Conservation (phyloP, 495 filamentous ascomycete species). For the Hypoxylon cercidicola region DNA sequence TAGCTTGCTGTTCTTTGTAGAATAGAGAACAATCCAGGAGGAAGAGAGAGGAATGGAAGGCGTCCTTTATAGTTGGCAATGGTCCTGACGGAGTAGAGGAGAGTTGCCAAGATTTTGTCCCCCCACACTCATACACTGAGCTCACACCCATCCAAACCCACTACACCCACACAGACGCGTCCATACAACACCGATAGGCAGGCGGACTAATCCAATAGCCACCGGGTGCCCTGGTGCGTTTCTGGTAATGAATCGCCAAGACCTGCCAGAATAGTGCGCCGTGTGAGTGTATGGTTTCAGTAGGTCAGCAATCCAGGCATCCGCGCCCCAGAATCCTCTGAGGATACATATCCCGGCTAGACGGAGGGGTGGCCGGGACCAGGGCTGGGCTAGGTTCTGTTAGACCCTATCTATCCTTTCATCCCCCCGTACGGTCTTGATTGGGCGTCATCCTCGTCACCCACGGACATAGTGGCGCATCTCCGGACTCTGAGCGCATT, state of each 20-base stretch:
- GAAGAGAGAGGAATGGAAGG: conserved; percentile 24
- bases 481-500: conserved; percentile 38
- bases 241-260: conserved; percentile 45
- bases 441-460: conserved; percentile 22
- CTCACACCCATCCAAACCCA: neutral
- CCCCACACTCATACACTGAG: conserved; percentile 25
- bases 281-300: conserved; percentile 27
- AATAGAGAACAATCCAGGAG: conserved; percentile 22
- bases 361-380: conserved; percentile 24
- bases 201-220: conserved; percentile 4
- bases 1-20: conserved; percentile 24
- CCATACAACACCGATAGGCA: conserved; percentile 32
- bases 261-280: conserved; percentile 38
- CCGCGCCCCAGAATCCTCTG: conserved; percentile 29
- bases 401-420: conserved; percentile 28
- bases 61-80: conserved; percentile 29
- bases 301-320: conserved; percentile 21
- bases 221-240: conserved; percentile 17
- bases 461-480: conserved; percentile 37
- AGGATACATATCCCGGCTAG: conserved; percentile 23
- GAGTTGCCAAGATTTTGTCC: conserved; percentile 32
- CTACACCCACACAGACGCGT: conserved; percentile 1
- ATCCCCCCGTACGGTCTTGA: conserved; percentile 26
- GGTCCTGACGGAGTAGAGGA: conserved; percentile 14
- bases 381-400: conserved; percentile 11